Evolutionary conservation across 257 asterid species (phyloP), one percentile per base, ranked within the genome.

Genomic region (Solanum tarapatanum): DNA sequence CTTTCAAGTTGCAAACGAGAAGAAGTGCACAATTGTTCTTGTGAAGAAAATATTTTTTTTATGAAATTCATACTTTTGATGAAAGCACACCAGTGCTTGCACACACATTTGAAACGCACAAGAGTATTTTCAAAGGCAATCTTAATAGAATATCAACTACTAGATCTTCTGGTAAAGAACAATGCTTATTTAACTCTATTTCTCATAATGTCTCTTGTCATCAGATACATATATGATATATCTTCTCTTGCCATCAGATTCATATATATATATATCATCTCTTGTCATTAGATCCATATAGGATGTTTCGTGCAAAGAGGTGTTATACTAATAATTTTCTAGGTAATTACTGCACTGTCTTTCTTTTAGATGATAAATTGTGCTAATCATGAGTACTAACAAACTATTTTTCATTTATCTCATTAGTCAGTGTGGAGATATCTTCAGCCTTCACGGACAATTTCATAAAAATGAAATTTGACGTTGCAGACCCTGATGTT

Each of bases 21-120:
- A 92, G 82, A 36, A 51, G 87, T 76, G 91, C 88, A 30, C 6
- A 74, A 86, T 90, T 89, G 90, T 86, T 88, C 83, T 76, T 87
- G 41, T 86, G 90, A 86, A 5, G 41, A 48, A 88, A 89, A 69
- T 48, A 0, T 16, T 14, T 48, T 48, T 48, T 48, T 2, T 14
- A 48, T 14, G 60, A 48, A 14, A 48, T 48, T 48, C 21, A 48
- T 4, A 48, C 60, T 14, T 14, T 14, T 48, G 60, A 48, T 48
- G 21, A 48, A 14, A 48, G 60, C 60, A 14, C 21, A 48, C 21
- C 3, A 13, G 1, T 48, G 8, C 60, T 48, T 14, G 60, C 60
- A 48, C 21, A 48, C 60, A 48, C 7, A 13, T 14, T 48, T 5
- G 14, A 48, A 48, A 48, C 1, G 3, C 62, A 88, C 83, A 73